Evolutionary conservation across 2,329 filamentous ascomycete genomes (phyloP), one percentile per base, ranked within the genome.

Genomic region (Lachnellula hyalina): DNA sequence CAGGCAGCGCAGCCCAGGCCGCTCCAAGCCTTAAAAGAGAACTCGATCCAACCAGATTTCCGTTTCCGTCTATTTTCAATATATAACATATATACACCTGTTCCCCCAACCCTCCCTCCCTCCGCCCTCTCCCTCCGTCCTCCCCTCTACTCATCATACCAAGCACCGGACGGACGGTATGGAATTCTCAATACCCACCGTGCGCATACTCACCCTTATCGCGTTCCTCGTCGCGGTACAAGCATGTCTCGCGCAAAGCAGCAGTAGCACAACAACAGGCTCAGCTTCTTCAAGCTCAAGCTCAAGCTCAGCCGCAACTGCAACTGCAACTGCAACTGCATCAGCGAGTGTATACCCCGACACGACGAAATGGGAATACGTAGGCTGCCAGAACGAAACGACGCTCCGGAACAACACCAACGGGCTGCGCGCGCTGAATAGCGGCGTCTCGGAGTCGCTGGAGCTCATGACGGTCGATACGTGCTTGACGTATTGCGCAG

Each of bases 321-420:
- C 28, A 3, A 7, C 28, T 1, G 45, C 50, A 4, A 50, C 54
- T 5, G 55, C 55, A 5, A 49, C 58, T 15, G 49, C 53, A 21
- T 53, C 47, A 34, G 54, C 61, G 2, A 58, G 14, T 17, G 58
- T 66, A 49, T 61, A 51, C 34, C 55, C 60, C 0, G 56, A 54
- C 2, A 53, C 54, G 5, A 38, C 50, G 8, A 54, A 52, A 23
- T 66, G 60, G 55, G 46, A 45, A 5, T 74, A 73, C 56, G 59
- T 62, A 6, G 72, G 72, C 25, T 74, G 72, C 56, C 74, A 68
- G 58, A 73, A 73, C 48, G 72, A 74, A 61, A 74, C 72, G 32
- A 63, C 61, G 17, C 49, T 54, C 12, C 6, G 52, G 21, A 63
- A 63, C 50, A 55, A 56, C 14, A 64, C 63, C 28, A 53, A 56